A percentile compares a stretch with the other conserved stretches of the same genome.
phyloP scores from a whole-genome alignment of 225 moss, liverwort and hornwort species.

The Marchantia paleacea region DNA sequence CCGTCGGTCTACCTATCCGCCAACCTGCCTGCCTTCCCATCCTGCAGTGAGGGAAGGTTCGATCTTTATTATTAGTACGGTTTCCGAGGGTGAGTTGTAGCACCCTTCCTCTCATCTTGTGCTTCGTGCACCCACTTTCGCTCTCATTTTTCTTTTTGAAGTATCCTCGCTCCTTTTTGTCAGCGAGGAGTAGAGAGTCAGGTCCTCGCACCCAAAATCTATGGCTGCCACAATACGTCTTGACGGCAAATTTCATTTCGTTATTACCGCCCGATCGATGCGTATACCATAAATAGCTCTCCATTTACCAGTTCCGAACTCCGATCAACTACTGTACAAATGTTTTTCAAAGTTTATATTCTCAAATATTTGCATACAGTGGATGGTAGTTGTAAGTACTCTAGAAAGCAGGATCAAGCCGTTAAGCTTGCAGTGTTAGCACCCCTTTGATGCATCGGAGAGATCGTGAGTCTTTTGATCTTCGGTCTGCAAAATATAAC shows the following conservation, averaged over 20 bases:
- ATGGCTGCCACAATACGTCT: conserved; percentile 1
- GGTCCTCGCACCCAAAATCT: not conserved
- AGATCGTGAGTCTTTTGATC: conserved; percentile 9
- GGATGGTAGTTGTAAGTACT: conserved; percentile 17
- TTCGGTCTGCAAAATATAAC: not conserved
- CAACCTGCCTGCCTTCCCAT: conserved; percentile 10
- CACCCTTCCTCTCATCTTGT: not conserved
- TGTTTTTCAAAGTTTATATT: not conserved
- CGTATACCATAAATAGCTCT: conserved; percentile 10
- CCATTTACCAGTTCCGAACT: conserved; percentile 18
- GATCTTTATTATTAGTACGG: conserved; percentile 3
- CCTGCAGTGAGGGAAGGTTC: conserved; percentile 11
- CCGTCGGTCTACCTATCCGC: conserved; percentile 13
- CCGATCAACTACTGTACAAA: conserved; percentile 8
- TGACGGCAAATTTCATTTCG: not conserved
- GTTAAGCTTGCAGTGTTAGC: conserved; percentile 1
- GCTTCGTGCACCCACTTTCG: conserved; percentile 7
- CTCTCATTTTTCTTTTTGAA: conserved; percentile 5
- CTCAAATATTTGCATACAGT: conserved; percentile 12
- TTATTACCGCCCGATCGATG: not conserved
- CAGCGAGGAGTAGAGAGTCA: not conserved
- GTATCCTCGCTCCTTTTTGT: conserved; percentile 3
- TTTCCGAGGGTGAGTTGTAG: conserved; percentile 12
- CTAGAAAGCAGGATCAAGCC: conserved; percentile 4
- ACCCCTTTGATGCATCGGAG: conserved; percentile 10